A percentile compares a stretch with the other conserved stretches of the same genome.
Evolutionary conservation across 495 filamentous ascomycete species (phyloP).

Genomic region (Penicillium lividum): DNA sequence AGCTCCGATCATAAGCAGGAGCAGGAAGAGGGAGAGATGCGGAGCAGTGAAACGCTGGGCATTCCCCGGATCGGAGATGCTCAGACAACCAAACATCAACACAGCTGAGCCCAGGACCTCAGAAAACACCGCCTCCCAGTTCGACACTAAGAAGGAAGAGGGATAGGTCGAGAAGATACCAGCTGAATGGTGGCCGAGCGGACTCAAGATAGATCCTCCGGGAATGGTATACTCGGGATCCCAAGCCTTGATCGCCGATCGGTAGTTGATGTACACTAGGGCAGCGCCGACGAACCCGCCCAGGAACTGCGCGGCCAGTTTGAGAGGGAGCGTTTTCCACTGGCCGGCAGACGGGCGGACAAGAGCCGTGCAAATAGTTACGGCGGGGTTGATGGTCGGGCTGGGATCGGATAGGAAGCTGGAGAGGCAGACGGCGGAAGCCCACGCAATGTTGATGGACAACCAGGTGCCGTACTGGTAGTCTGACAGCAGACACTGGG

Average conservation of each 20-base stretch:
- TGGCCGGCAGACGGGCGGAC: constrained; percentile 33
- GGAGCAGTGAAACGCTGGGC: constrained; percentile 29
- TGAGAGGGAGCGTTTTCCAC: constrained; percentile 33
- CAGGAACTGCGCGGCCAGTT: constrained; percentile 33
- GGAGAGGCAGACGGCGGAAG: constrained; percentile 33
- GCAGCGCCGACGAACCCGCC: constrained; percentile 38
- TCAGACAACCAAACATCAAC: constrained; percentile 35
- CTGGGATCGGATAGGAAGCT: constrained; percentile 34
- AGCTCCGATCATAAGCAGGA: constrained; percentile 35
- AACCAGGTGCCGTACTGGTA: constrained; percentile 42
- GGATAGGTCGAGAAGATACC: constrained; percentile 41
- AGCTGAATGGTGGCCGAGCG: constrained; percentile 35
- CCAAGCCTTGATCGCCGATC: constrained; percentile 36
- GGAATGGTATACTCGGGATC: constrained; percentile 43
- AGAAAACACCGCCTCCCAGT: constrained; percentile 39
- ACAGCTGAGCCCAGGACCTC: constrained; percentile 36
- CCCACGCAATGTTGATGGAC: constrained; percentile 41
- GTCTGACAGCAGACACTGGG: constrained; percentile 36
- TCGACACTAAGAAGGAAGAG: constrained; percentile 26
- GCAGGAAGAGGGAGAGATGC: constrained; percentile 34
- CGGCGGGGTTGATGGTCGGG: constrained; percentile 36
- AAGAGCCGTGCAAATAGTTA: constrained; percentile 31
- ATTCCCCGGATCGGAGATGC: constrained; percentile 32
- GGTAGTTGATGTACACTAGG: constrained; percentile 40
- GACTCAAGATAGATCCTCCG: constrained; percentile 38